phyloP scores from a whole-genome alignment of 306 rosid genomes.

The Carpinus viminea region DNA sequence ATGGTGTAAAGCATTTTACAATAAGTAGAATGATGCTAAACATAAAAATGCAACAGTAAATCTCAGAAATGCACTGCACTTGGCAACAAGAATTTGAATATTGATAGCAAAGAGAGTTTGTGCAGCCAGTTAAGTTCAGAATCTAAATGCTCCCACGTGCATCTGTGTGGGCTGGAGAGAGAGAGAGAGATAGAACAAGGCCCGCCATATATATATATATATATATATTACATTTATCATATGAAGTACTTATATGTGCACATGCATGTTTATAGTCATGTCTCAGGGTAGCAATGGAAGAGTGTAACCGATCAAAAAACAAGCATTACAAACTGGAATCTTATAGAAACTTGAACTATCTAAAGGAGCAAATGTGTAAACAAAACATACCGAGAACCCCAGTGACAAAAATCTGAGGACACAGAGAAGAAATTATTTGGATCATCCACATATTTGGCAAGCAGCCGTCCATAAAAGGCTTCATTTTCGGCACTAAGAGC shows the following conservation, averaged over 20 bases:
- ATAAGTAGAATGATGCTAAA: background rate
- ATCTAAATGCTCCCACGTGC: background rate
- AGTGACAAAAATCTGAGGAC: slow-evolving; percentile 96
- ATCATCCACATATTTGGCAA: slow-evolving; percentile 81
- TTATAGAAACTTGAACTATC: background rate
- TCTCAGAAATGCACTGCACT: background rate
- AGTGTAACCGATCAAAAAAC: background rate
- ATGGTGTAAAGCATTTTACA: background rate
- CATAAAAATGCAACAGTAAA: background rate
- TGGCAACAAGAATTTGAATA: background rate
- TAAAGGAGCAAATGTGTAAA: background rate
- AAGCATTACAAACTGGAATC: background rate
- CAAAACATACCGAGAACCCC: slow-evolving; percentile 85
- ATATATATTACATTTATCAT: background rate
- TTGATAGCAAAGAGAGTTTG: background rate
- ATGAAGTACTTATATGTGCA: background rate
- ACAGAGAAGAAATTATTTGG: slow-evolving; percentile 78
- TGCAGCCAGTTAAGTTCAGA: background rate
- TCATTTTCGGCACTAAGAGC: slow-evolving; percentile 74
- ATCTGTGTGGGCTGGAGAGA: background rate
- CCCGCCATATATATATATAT: background rate
- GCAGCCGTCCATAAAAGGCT: slow-evolving; percentile 78
- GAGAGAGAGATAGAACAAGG: background rate
- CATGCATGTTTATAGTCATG: background rate
- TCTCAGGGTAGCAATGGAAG: background rate